Base-by-base conservation (phyloP, 257 asterid genomes). In the Nemophila menziesii region DNA sequence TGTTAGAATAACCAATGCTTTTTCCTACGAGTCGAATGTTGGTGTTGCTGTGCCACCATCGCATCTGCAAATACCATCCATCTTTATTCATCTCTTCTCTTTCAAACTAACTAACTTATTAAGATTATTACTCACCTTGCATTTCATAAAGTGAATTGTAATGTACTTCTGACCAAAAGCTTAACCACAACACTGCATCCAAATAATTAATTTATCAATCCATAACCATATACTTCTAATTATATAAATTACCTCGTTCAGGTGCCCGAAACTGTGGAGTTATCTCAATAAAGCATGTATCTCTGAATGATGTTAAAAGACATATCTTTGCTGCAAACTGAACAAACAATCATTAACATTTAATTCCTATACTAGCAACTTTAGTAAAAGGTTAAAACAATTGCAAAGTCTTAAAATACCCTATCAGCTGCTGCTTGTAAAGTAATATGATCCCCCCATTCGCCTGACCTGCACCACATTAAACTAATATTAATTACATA, bases 401-500 rank as follows among this genome's bases (percentile, higher is more conserved):
- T 33, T 12, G 38, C 15, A 53, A 21, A 12, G 22, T 15, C 20
- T 17, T 11, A 24, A 16, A 8, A 20, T 16, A 75, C 85, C 68
- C 74, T 78, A 63, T 78, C 89, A 37, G 89, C 80, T 21, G 89
- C 89, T 29, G 89, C 89, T 64, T 78, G 86, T 60, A 77, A 60
- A 2, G 86, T 77, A 52, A 77, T 76, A 66, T 76, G 85, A 64
- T 76, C 85, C 11, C 82, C 82, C 82, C 87, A 77, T 57, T 77
- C 82, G 41, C 87, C 87, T 12, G 58, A 57, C 63, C 85, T 75
- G 72, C 36, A 54, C n/a, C n/a, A n/a, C n/a, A n/a, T n/a, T n/a
- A n/a, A n/a, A n/a, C n/a, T n/a, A n/a, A n/a, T n/a, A n/a, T n/a
- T n/a, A 20, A 56, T 47, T 33, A 52, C 10, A 29, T 22, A 58